Evolutionary conservation across 106 monocot species (phyloP).

Genomic region (Dioscorea dumetorum): DNA sequence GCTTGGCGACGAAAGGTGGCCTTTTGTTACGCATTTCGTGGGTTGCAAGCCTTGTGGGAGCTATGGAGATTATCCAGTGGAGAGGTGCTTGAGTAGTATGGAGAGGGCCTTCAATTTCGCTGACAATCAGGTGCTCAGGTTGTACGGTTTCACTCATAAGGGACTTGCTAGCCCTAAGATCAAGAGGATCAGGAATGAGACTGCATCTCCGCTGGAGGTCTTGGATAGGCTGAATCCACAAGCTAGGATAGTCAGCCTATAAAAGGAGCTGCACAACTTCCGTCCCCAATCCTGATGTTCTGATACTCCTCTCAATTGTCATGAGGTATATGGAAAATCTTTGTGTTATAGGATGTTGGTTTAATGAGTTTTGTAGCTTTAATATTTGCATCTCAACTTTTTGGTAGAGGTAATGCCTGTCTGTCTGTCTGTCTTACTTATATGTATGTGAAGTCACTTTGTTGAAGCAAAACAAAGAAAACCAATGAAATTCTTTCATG

Average conservation of each 20-base stretch:
- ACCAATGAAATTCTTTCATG: neutral
- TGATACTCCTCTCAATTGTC: neutral
- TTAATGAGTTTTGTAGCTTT: no score
- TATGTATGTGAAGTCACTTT: neutral
- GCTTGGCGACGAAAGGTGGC: constrained; percentile 60
- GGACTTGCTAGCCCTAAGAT: constrained; percentile 42
- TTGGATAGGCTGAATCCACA: constrained; percentile 23
- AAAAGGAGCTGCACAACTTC: neutral
- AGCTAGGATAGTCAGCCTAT: constrained; percentile 10
- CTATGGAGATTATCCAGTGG: constrained; percentile 60
- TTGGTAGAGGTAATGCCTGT: no score
- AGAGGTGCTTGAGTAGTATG: constrained; percentile 57
- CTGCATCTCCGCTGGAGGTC: constrained; percentile 37
- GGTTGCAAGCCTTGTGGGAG: constrained; percentile 72
- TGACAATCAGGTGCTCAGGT: constrained; percentile 63
- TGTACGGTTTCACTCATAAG: constrained; percentile 65
- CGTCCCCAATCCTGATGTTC: neutral
- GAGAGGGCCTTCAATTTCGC: constrained; percentile 79
- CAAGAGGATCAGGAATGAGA: constrained; percentile 33
- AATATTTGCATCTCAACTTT: no score
- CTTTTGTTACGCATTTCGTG: constrained; percentile 67
- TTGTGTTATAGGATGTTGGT: neutral
- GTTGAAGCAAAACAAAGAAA: neutral
- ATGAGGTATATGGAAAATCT: neutral
- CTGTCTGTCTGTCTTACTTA: no score